phyloP scores from a whole-genome alignment of 2,329 filamentous ascomycete species.

The Aspergillus ochraceus region DNA sequence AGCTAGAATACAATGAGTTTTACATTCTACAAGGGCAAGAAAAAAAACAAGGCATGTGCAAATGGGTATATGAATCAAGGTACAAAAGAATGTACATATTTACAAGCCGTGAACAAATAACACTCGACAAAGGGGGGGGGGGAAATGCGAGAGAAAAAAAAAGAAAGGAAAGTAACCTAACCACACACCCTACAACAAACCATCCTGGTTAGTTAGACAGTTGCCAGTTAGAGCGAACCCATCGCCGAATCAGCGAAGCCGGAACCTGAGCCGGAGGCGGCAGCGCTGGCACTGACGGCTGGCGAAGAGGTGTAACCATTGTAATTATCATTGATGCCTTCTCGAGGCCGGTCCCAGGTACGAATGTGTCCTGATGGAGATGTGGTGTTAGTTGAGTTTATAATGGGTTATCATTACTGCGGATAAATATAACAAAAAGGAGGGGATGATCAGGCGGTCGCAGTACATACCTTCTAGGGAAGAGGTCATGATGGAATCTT shows the following conservation, averaged over 20 bases:
- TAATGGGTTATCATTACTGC: background rate
- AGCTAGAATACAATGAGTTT: too few relatives aligned
- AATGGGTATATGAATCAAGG: constrained; percentile 19
- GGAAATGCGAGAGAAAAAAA: background rate
- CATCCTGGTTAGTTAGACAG: background rate
- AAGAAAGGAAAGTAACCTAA: background rate
- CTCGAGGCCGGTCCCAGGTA: constrained; percentile 68
- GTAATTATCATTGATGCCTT: constrained; percentile 35
- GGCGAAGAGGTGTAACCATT: constrained; percentile 19
- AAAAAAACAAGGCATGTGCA: background rate
- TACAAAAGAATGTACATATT: constrained; percentile 12
- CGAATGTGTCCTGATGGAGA: constrained; percentile 64
- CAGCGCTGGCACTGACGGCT: constrained; percentile 16
- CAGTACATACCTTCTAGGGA: constrained; percentile 75
- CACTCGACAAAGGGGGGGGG: background rate
- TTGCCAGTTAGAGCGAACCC: constrained; percentile 16
- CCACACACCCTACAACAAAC: background rate
- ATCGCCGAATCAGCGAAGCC: constrained; percentile 14
- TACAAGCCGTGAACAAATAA: constrained; percentile 7
- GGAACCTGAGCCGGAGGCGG: constrained; percentile 18
- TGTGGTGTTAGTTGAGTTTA: constrained; percentile 15
- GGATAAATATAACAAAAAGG: background rate
- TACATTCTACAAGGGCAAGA: too few relatives aligned
- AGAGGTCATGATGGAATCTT: constrained; percentile 88
- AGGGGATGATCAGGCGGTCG: constrained; percentile 7